Conservation (phyloP, 1,284 basidiomycete species). For the Naganishia sp. region DNA sequence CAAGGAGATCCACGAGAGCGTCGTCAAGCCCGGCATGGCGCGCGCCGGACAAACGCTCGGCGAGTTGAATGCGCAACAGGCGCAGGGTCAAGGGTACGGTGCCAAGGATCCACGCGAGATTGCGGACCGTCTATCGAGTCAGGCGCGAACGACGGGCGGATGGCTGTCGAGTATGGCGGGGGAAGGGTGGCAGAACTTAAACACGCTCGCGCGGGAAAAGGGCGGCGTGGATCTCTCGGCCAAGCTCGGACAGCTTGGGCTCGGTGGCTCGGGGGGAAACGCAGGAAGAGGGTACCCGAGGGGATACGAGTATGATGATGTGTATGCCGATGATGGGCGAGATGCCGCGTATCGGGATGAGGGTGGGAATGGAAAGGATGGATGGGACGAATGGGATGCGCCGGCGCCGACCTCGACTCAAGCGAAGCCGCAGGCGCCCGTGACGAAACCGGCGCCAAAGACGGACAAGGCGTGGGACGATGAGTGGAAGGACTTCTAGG, state of each 20-base stretch:
- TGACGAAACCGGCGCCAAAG: constrained; percentile 29
- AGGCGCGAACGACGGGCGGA: constrained; percentile 42
- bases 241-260: constrained; percentile 45
- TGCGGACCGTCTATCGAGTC: constrained; percentile 43
- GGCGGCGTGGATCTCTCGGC: constrained; percentile 53
- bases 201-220: constrained; percentile 47
- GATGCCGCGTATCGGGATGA: constrained; percentile 20
- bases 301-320: constrained; percentile 33
- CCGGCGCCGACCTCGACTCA: neutral
- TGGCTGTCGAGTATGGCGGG: constrained; percentile 46
- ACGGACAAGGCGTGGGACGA: constrained; percentile 46
- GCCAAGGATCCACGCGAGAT: constrained; percentile 37
- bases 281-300: constrained; percentile 37
- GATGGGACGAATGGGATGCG: constrained; percentile 28
- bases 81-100: neutral
- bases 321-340: constrained; percentile 4
- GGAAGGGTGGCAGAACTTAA: constrained; percentile 50
- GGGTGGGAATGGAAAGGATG: constrained; percentile 20
- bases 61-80: constrained; percentile 31
- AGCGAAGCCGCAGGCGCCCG: constrained; percentile 18
- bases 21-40: constrained; percentile 51
- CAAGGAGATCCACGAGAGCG: constrained; percentile 49
- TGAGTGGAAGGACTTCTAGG: constrained; percentile 49
- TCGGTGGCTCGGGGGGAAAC: constrained; percentile 34
- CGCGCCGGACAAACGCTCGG: constrained; percentile 42